Evolutionary conservation across 257 asterid genomes (phyloP).

Genomic region (Gentiana straminea): DNA sequence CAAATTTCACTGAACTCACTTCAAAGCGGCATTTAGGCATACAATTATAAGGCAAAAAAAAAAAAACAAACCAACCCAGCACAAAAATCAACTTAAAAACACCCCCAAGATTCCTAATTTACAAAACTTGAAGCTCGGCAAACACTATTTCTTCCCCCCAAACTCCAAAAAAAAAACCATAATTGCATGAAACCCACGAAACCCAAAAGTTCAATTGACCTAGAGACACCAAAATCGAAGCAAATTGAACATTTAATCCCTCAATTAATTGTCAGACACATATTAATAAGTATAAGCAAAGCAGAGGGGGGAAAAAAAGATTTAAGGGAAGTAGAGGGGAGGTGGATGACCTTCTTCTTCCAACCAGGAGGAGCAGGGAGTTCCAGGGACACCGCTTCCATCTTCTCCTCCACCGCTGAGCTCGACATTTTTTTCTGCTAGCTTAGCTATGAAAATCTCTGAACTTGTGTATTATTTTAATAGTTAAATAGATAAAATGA

Average conservation of each 20-base stretch:
- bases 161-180: conserved; percentile 7
- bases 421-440: conserved; percentile 20
- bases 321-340: neutral
- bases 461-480: neutral
- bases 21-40: neutral
- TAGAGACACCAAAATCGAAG: conserved; percentile 1
- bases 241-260: neutral
- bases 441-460: conserved; percentile 7
- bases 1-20: conserved; percentile 1
- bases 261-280: conserved; percentile 1
- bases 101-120: neutral
- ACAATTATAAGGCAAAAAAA: neutral
- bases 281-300: neutral
- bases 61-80: neutral
- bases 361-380: conserved; percentile 37
- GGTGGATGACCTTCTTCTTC: conserved; percentile 22
- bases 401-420: conserved; percentile 16
- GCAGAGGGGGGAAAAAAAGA: neutral
- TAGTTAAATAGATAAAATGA: neutral
- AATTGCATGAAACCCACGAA: conserved; percentile 1
- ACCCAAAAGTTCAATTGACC: neutral
- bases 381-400: conserved; percentile 24
- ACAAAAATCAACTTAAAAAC: conserved; percentile 1
- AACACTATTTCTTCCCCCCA: neutral
- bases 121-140: neutral